Percentiles rank a stretch among this genome's conserved stretches.
These are phyloP conservation scores for Dothidotthia symphoricarpi DNA, from an alignment of 2,329 filamentous ascomycete species.

Conservation along the genomic window DNA sequence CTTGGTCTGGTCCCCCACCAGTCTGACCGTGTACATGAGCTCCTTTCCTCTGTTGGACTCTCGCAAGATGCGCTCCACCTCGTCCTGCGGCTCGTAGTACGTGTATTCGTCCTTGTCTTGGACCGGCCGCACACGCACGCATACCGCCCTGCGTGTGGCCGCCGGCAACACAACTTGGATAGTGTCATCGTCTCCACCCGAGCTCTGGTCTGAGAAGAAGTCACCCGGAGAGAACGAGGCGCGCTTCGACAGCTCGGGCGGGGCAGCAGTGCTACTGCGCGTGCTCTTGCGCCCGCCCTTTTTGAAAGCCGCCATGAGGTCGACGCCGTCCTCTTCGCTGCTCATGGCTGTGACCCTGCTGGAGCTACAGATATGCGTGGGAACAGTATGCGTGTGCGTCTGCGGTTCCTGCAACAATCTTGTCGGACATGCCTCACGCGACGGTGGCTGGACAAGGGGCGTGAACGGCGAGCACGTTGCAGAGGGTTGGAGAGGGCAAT, in stretches of 20 bases:
- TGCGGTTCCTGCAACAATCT: too few relatives aligned
- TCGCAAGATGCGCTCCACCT: conserved; percentile 43
- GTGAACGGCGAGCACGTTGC: too few relatives aligned
- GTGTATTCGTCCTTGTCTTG: conserved; percentile 35
- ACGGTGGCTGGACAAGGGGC: too few relatives aligned
- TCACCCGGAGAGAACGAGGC: conserved; percentile 15
- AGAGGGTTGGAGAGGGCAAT: too few relatives aligned
- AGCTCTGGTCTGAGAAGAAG: conserved; percentile 17
- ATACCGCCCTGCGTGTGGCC: conserved; percentile 4
- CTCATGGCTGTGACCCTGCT: conserved; percentile 17
- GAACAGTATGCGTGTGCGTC: neutral
- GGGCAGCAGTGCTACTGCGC: conserved; percentile 1
- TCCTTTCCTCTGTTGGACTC: conserved; percentile 35
- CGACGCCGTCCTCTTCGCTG: conserved; percentile 22
- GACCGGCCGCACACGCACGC: conserved; percentile 28
- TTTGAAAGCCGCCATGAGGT: conserved; percentile 33
- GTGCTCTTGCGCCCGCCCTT: conserved; percentile 1
- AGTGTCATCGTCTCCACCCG: conserved; percentile 4
- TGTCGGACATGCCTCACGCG: too few relatives aligned
- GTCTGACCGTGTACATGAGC: conserved; percentile 44
- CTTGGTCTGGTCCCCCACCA: conserved; percentile 42
- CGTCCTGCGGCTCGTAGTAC: conserved; percentile 31
- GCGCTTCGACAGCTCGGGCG: neutral
- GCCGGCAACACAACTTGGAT: too few relatives aligned
- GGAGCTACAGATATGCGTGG: too few relatives aligned